These are phyloP conservation scores for Plasmodium malariae DNA, from an alignment of 169 alveolate genomes.

Conservation along the genomic window DNA sequence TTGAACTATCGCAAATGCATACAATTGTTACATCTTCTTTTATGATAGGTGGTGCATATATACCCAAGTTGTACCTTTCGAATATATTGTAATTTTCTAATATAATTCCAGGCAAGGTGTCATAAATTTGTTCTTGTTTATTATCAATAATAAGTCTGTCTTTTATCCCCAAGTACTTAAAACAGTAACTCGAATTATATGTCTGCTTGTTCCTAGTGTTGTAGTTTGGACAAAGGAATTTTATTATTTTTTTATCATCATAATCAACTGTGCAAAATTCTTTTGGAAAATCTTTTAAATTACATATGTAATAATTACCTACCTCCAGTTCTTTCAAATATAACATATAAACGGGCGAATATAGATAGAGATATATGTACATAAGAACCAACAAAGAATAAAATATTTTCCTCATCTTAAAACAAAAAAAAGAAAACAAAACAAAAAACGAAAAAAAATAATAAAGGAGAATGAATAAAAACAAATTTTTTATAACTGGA, in stretches of 20 bases:
- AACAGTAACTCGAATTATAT: slow-evolving; percentile 29
- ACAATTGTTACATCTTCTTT: slow-evolving; percentile 46
- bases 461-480: slow-evolving; percentile 17
- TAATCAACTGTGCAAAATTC: slow-evolving; percentile 34
- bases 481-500: slow-evolving; percentile 3
- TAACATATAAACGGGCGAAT: slow-evolving; percentile 6
- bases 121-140: slow-evolving; percentile 14
- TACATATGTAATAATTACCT: slow-evolving; percentile 65
- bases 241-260: slow-evolving; percentile 23
- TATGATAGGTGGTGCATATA: slow-evolving; percentile 25
- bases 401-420: slow-evolving; percentile 49
- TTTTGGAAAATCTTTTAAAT: slow-evolving; percentile 37
- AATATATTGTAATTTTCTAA: not conserved
- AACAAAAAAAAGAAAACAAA: slow-evolving; percentile 31
- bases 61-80: slow-evolving; percentile 29
- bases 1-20: slow-evolving; percentile 40
- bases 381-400: slow-evolving; percentile 19
- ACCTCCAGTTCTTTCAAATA: slow-evolving; percentile 28
- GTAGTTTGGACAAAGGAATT: slow-evolving; percentile 38
- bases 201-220: not conserved
- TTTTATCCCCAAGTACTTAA: slow-evolving; percentile 39
- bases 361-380: slow-evolving; percentile 9
- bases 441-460: slow-evolving; percentile 38
- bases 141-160: slow-evolving; percentile 26
- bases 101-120: slow-evolving; percentile 57